These are phyloP conservation scores for Symbiodinium natans DNA, from an alignment of 73 alveolate genomes.

Conservation along the genomic window DNA sequence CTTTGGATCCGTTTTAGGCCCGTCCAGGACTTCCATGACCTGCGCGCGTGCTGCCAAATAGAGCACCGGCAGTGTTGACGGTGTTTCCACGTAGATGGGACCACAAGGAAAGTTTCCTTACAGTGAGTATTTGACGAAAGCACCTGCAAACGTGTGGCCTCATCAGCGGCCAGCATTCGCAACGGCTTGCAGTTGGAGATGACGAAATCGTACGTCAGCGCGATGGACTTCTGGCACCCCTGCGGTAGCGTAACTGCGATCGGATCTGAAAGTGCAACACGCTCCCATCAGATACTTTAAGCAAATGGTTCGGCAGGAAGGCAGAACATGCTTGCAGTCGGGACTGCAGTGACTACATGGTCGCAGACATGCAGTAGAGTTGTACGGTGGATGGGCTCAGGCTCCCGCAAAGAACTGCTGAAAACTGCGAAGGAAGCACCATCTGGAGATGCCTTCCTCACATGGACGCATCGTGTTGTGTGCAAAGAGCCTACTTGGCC, in stretches of 20 bases:
- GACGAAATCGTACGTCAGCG: slow-evolving; percentile 40
- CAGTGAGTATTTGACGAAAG: no score
- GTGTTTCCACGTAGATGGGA: no score
- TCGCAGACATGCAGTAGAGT: no score
- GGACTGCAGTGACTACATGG: no score
- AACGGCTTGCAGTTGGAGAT: slow-evolving; percentile 66
- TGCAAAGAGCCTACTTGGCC: not conserved
- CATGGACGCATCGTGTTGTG: not conserved
- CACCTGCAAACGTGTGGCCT: no score
- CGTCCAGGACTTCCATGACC: slow-evolving; percentile 48
- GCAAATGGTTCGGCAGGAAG: not conserved
- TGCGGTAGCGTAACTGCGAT: not conserved
- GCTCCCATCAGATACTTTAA: not conserved
- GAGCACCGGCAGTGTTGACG: no score
- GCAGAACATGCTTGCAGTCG: not conserved
- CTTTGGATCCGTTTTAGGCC: slow-evolving; percentile 28
- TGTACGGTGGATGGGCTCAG: not conserved
- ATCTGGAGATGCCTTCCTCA: slow-evolving; percentile 32
- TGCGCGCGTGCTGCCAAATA: not conserved
- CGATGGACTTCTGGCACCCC: slow-evolving; percentile 72
- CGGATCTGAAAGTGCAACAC: not conserved
- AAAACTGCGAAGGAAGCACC: slow-evolving; percentile 49
- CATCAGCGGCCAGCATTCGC: slow-evolving; percentile 29
- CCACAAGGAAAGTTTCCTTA: no score
- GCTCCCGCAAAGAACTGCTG: slow-evolving; percentile 38